Conservation (phyloP, 2,329 filamentous ascomycete species). For the Cercospora beticola region DNA sequence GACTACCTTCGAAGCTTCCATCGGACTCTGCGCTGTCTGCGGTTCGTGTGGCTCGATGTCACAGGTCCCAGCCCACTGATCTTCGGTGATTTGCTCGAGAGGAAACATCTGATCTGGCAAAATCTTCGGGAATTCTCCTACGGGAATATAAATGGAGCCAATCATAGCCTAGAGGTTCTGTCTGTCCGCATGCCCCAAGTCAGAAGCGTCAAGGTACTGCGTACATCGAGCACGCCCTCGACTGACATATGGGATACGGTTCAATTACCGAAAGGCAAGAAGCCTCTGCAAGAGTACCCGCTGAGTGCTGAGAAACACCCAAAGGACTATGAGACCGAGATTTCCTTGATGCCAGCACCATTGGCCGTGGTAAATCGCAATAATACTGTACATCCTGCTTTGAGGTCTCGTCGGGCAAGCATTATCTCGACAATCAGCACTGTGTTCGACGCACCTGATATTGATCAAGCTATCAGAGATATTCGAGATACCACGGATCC, state of each 20-base stretch:
- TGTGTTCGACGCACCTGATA: not conserved
- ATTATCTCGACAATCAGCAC: not conserved
- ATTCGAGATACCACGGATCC: not conserved
- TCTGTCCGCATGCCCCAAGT: not conserved
- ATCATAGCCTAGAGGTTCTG: not conserved
- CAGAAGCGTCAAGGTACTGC: not conserved
- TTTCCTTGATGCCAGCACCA: conserved; percentile 1
- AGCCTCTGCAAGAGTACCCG: not conserved
- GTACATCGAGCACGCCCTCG: too few relatives aligned
- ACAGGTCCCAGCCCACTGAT: conserved; percentile 35
- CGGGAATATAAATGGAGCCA: conserved; percentile 24
- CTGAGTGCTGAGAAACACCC: not conserved
- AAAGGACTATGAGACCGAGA: not conserved
- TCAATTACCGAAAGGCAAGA: not conserved
- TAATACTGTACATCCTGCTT: not conserved
- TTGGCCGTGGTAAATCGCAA: not conserved
- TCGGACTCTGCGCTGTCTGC: conserved; percentile 29
- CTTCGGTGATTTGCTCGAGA: conserved; percentile 25
- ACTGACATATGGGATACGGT: not conserved
- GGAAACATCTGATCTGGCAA: conserved; percentile 25
- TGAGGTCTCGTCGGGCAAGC: not conserved
- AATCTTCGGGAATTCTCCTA: conserved; percentile 30
- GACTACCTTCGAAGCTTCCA: conserved; percentile 36
- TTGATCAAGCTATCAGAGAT: not conserved
- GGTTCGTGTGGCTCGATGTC: conserved; percentile 35